Evolutionary conservation across 129 eudicot species (phyloP), one percentile per base, ranked within the genome.

Genomic region (Lactuca sativa): DNA sequence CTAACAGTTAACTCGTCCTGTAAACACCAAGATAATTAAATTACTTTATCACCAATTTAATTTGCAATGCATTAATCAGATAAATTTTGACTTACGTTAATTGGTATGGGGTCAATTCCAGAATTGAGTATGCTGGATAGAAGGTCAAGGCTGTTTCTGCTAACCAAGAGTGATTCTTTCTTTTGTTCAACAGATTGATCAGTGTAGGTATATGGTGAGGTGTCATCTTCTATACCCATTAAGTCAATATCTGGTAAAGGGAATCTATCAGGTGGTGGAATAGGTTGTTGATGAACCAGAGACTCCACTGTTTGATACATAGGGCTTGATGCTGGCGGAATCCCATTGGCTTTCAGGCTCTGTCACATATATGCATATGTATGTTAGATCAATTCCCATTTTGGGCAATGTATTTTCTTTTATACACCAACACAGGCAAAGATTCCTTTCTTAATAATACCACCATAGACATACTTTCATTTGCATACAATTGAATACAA

Each of bases 1-100:
- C 86, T 89, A 30, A 80, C 80, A 0, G 95, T 85, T 64, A 93
- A 77, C 56, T 93, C 98, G 62, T 89, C 96, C 98, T 93, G 84
- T 75, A 80, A 62, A 11, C 3, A n/a, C 12, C 5, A 47, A 0
- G 1, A 11, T 47, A 12, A 47, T 1, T 47, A 3, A 12, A 47
- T 1, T 47, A 3, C 2, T 47, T 12, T 9, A 47, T 2, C 13
- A 9, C 12, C 0, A 9, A 0, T 43, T 43, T 9, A 43, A 43
- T 11, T 47, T 47, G 52, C 4, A 47, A 47, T 13, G 9, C 5
- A n/a, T 21, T 12, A 40, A 1, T 30, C 55, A 44, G 5, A 11
- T 16, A 36, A 36, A 9, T 10, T 53, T 59, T 61, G 61, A 51
- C 81, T 81, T 77, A 89, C 98, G 84, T 90, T 82, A 71, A 86